These are phyloP conservation scores for Juglanconis sp. DNA, from an alignment of 2,329 filamentous ascomycete genomes.

Conservation along the genomic window DNA sequence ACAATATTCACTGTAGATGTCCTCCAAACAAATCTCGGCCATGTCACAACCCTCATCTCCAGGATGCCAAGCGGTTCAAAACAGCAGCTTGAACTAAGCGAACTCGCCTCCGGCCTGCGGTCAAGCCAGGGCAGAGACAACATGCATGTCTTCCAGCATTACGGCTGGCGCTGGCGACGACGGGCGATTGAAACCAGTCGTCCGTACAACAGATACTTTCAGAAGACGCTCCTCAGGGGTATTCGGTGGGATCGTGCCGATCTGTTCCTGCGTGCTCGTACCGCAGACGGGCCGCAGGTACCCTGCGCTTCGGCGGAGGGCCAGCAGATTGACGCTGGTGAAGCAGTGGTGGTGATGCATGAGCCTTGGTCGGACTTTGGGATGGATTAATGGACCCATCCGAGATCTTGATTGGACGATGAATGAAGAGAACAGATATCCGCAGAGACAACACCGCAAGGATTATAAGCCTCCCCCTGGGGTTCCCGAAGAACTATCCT, in stretches of 20 bases:
- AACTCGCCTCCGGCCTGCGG: slow-evolving; percentile 5
- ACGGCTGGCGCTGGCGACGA: neutral
- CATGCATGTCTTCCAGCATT: neutral
- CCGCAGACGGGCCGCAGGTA: neutral
- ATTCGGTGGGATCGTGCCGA: neutral
- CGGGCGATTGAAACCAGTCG: neutral
- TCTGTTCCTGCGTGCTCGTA: slow-evolving; percentile 2
- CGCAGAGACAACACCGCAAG: neutral
- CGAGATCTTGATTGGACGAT: neutral
- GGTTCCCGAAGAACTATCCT: too few relatives aligned
- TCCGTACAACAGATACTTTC: neutral
- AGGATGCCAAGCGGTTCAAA: neutral
- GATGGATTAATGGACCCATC: neutral
- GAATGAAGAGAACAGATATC: neutral
- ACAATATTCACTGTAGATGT: neutral
- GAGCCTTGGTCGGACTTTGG: slow-evolving; percentile 15
- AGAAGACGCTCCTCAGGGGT: neutral
- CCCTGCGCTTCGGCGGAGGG: neutral
- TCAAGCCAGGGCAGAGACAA: neutral
- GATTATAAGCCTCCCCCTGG: too few relatives aligned
- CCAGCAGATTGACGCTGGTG: neutral
- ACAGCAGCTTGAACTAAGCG: slow-evolving; percentile 1
- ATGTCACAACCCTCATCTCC: slow-evolving; percentile 2
- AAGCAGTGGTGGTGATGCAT: neutral
- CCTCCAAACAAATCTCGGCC: neutral